A percentile compares a stretch with the other conserved stretches of the same genome.
Conservation (phyloP, 345 rosid species). For the Excoecaria agallocha region DNA sequence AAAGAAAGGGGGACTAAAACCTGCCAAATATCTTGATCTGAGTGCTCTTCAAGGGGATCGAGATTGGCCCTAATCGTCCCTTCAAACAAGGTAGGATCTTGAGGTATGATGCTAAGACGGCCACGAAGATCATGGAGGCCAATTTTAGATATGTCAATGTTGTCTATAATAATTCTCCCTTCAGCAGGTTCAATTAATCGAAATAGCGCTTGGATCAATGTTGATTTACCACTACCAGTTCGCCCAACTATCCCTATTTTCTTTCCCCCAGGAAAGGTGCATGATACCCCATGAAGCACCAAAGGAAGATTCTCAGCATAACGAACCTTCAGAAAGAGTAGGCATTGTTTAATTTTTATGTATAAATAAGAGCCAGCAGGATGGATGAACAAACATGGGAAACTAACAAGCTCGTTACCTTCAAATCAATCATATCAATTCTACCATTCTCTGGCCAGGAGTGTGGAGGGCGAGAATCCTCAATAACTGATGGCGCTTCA, state of each 20-base stretch:
- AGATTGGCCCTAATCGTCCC: conserved; percentile 94
- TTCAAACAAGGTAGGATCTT: conserved; percentile 96
- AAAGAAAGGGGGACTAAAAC: conserved; percentile 30
- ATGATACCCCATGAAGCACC: conserved; percentile 84
- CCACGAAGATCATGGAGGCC: conserved; percentile 99
- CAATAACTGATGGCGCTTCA: conserved; percentile 72
- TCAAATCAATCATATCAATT: conserved; percentile 75
- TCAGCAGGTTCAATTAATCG: conserved; percentile 84
- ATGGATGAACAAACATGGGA: background rate
- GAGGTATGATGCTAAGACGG: conserved; percentile 93
- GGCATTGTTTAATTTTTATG: background rate
- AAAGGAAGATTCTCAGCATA: conserved; percentile 93
- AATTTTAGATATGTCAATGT: conserved; percentile 79
- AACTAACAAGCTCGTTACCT: conserved; percentile 43
- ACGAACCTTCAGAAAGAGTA: conserved; percentile 56
- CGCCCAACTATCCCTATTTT: conserved; percentile 99
- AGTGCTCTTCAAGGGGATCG: conserved; percentile 94
- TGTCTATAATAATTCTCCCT: conserved; percentile 89
- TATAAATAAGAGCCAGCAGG: background rate
- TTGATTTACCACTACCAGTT: conserved; percentile 98
- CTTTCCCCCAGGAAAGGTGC: conserved; percentile 92
- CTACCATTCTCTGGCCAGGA: conserved; percentile 91
- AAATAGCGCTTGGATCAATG: conserved; percentile 95
- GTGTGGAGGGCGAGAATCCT: conserved; percentile 61
- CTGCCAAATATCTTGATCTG: conserved; percentile 93